Evolutionary conservation across 148 eudicot genomes (phyloP), one percentile per base, ranked within the genome.

Genomic region (Linanthus parryae): DNA sequence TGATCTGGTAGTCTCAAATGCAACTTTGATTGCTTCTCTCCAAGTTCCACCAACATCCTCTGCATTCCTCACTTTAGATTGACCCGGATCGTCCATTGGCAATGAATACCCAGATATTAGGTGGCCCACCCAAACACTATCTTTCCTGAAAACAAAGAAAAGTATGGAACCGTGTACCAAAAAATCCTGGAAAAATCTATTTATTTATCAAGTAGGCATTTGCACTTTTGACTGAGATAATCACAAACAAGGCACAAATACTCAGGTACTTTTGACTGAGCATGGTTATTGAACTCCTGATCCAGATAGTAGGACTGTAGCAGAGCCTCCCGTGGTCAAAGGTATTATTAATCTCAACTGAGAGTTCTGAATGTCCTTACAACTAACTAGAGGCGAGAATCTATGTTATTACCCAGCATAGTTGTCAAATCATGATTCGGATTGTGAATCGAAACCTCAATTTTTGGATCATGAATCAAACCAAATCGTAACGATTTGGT

Each of bases 11-110:
- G 78, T 67, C 49, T 77, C 79, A 27, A 44, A 69, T 19, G 83
- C 69, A 58, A 59, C 79, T 73, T 63, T 73, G 18, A 87, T 91
- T 40, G 98, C 74, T 31, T 83, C 56, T 60, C 67, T 81, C 98
- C 98, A 91, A 47, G 90, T 86, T 38, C 95, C 98, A 47, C 81
- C 85, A 14, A 86, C 65, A 48, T 41, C 65, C 49, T 73, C 72
- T 25, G 65, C 33, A 50, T 66, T 77, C 39, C 18, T 19, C 13
- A 47, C 61, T 35, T 88, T 79, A 25, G 87, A 68, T 39, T 64
- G 62, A 39, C 71, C 73, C 8, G 85, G 87, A 45, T 85, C 94
- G 49, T 91, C 98, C 95, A 91, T 91, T 52, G 89, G 94, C 75
- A 91, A 67, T 12, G 94, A 68, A 73, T 91, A 91, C 35, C 98